Percentiles rank a stretch among this genome's conserved stretches.
These are phyloP conservation scores for Coffea humblotiana DNA, from an alignment of 305 asterid species.

Conservation along the genomic window DNA sequence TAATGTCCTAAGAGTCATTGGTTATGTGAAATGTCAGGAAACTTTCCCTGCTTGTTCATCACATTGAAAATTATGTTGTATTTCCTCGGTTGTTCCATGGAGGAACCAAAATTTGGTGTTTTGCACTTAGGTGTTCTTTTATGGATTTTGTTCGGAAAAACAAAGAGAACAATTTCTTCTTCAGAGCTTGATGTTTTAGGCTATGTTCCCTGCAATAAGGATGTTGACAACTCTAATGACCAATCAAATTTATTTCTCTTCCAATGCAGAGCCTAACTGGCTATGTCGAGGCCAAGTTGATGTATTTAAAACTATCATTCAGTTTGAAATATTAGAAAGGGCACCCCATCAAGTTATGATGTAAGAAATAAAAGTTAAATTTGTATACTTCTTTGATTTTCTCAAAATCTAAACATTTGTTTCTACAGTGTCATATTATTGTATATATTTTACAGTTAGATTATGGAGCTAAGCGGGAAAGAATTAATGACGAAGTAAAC, in stretches of 20 bases:
- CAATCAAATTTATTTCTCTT: too few relatives aligned
- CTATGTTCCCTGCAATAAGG: not conserved
- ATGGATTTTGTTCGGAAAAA: not conserved
- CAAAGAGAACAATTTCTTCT: not conserved
- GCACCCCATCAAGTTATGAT: too few relatives aligned
- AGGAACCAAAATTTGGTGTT: not conserved
- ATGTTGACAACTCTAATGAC: not conserved
- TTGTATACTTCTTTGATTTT: too few relatives aligned
- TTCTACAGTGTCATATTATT: too few relatives aligned
- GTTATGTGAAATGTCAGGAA: not conserved
- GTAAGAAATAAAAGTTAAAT: too few relatives aligned
- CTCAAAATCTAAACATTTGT: too few relatives aligned
- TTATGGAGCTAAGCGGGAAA: too few relatives aligned
- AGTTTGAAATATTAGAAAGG: not conserved
- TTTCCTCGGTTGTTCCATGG: too few relatives aligned
- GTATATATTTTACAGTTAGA: too few relatives aligned
- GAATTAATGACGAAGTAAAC: too few relatives aligned
- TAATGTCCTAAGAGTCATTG: not conserved
- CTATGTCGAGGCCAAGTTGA: not conserved
- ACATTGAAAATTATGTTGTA: not conserved
- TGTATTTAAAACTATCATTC: not conserved
- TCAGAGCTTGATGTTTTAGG: not conserved
- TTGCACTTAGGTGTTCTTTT: not conserved
- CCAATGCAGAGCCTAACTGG: not conserved
- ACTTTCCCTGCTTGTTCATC: not conserved